phyloP scores from a whole-genome alignment of 2,329 filamentous ascomycete genomes.

The Colletotrichum sidae region DNA sequence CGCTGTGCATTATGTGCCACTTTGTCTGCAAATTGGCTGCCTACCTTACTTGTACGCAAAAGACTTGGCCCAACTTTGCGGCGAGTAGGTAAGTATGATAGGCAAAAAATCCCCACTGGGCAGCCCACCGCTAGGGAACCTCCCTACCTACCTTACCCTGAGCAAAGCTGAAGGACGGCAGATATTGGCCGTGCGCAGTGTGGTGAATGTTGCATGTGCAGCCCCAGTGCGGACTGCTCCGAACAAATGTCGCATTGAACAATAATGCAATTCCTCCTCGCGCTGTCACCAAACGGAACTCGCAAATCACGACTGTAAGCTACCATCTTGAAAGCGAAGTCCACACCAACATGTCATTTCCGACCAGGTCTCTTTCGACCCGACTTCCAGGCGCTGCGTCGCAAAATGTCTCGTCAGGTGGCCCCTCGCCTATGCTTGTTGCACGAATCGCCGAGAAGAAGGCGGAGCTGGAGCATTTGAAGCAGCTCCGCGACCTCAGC shows the following conservation, averaged over 20 bases:
- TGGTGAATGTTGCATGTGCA: constrained; percentile 26
- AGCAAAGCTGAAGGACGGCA: not conserved
- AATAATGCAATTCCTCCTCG: not conserved
- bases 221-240: not conserved
- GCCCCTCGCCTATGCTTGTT: constrained; percentile 77
- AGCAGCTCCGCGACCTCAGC: constrained; percentile 82
- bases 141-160: not conserved
- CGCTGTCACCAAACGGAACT: too few species aligned
- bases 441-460: constrained; percentile 88
- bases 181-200: not conserved
- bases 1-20: too few species aligned
- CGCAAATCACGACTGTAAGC: too few species aligned
- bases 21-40: too few species aligned
- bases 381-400: constrained; percentile 74
- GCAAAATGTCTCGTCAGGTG: constrained; percentile 57
- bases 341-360: constrained; percentile 63
- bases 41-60: too few species aligned
- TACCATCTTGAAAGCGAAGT: too few species aligned
- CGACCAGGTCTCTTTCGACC: constrained; percentile 68
- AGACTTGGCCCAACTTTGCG: too few species aligned
- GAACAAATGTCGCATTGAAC: constrained; percentile 7
- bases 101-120: constrained; percentile 15
- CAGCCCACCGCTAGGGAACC: not conserved
- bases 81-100: not conserved
- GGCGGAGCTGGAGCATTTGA: constrained; percentile 82